Evolutionary conservation across 2,329 filamentous ascomycete genomes (phyloP).

Genomic region (Penicillium thymicola): DNA sequence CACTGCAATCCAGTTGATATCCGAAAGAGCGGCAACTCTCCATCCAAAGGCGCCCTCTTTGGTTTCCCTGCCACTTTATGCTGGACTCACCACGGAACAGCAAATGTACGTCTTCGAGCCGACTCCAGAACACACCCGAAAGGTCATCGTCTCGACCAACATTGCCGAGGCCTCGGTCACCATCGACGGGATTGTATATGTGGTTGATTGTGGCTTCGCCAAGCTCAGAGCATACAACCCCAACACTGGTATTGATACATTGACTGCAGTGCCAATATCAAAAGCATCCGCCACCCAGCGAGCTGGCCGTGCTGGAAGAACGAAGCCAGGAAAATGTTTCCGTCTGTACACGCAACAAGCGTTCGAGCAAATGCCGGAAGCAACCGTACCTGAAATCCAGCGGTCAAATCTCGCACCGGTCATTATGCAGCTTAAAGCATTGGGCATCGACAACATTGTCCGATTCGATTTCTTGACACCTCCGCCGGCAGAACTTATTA

Average conservation of each 20-base stretch:
- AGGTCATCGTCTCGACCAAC: conserved; percentile 91
- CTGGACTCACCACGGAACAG: conserved; percentile 82
- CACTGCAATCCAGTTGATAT: conserved; percentile 70
- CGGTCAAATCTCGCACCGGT: conserved; percentile 85
- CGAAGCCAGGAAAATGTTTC: conserved; percentile 88
- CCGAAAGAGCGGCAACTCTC: conserved; percentile 66
- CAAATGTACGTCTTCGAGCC: conserved; percentile 95
- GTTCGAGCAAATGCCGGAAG: conserved; percentile 63
- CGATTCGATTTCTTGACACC: conserved; percentile 86
- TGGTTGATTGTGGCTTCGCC: conserved; percentile 86
- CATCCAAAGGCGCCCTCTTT: conserved; percentile 59
- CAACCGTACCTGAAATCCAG: conserved; percentile 85
- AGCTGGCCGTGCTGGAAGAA: conserved; percentile 84
- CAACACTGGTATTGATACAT: conserved; percentile 76
- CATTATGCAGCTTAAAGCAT: conserved; percentile 85
- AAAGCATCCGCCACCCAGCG: conserved; percentile 91
- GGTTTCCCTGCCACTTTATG: conserved; percentile 76
- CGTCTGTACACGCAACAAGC: conserved; percentile 79
- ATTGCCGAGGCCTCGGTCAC: conserved; percentile 96
- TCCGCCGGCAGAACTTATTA: conserved; percentile 79
- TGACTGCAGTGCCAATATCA: conserved; percentile 78
- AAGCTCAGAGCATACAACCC: conserved; percentile 87
- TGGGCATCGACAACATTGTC: conserved; percentile 91
- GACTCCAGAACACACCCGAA: conserved; percentile 74
- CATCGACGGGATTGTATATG: conserved; percentile 86